Base-by-base conservation (phyloP, 192 early-diverging fungal genomes). In the Coemansia sp. region DNA sequence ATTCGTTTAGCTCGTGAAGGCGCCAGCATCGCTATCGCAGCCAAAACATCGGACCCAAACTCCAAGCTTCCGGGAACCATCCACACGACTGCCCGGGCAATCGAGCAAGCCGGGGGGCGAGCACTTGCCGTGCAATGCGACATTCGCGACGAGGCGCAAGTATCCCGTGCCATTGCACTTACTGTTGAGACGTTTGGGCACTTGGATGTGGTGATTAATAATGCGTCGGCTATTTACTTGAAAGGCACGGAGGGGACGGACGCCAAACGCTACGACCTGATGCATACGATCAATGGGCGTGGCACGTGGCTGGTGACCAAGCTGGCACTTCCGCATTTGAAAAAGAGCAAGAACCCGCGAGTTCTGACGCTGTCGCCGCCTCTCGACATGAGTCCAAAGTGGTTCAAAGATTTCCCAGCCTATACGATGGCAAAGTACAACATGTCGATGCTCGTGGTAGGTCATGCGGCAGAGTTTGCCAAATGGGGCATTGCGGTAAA, bases 11-110 rank as follows among this genome's bases (percentile, higher is more conserved):
- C 87, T 6, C 81, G 70, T 25, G 87, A 89, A 20, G 87, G 88
- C 40, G 88, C 87, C n/a, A 82, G 81, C 60, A 74, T 93, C 21
- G 86, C 86, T 5, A 84, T 93, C 31, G 86, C 85, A 12, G 91
- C 89, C 62, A 93, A 93, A 70, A 90, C 89, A 2, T 83, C 85
- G 6, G 85, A 80, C 26, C 81, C 86, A 15, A 82, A 89, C 65
- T 82, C 85, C 21, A 89, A 85, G 68, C 86, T 94, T 3, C 90
- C 90, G 3, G 92, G 92, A 58, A 94, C 92, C 1, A 92, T 94
- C 62, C 88, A 84, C 76, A 84, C 86, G 15, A 87, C 90, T 12
- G 92, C 91, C 23, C 70, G 83, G 52, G 89, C 85, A 40, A 87
- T 94, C 46, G 86, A 88, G 58, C 71, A 76, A 25, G 85, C 85